Base-by-base conservation (phyloP, 352 stramenopile genomes). In the Globisporangium lucens region DNA sequence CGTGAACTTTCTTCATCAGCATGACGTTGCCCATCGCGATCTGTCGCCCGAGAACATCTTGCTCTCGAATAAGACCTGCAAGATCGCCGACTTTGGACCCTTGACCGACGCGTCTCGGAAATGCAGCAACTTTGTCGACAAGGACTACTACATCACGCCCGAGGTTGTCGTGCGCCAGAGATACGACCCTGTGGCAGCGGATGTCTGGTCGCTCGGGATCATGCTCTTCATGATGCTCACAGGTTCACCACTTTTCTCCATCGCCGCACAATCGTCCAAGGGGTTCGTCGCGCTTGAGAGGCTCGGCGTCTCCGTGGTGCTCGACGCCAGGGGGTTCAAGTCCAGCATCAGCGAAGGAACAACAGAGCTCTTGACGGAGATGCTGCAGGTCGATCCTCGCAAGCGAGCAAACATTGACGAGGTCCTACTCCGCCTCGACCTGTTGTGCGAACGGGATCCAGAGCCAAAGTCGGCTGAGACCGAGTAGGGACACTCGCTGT, bases 151-250 rank as follows among this genome's bases (percentile, higher is more conserved):
- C 73, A 87, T 85, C 52, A 81, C 81, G 3, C 85, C 83, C 0
- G 85, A 93, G 41, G 71, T 76, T 24, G 78, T 85, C 74, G 69
- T 41, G 71, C 69, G 6, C 59, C 47, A 24, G 33, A 61, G 3
- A 62, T 93, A 91, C 73, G 83, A 93, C 70, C 71, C 83, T 1
- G 63, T 76, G 20, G 71, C 68, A 22, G 85, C 78, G 22, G 84
- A 93, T 53, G 67, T 91, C 46, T 93, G 83, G 85, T 89, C 85
- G 24, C 73, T 93, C 6, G 82, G 85, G 4, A 74, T 86, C 10
- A 67, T 90, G 36, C 71, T 93, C 38, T 93, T 91, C 70, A 78
- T 91, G 51, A 66, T 93, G 66, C 68, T 93, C 41, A 89, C 85
- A 29, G 85, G 85, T 0, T 87, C 81, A 1, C 82, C 80, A 8